Conservation (phyloP, 2,329 filamentous ascomycete species). For the Stagonosporopsis rhizophila region DNA sequence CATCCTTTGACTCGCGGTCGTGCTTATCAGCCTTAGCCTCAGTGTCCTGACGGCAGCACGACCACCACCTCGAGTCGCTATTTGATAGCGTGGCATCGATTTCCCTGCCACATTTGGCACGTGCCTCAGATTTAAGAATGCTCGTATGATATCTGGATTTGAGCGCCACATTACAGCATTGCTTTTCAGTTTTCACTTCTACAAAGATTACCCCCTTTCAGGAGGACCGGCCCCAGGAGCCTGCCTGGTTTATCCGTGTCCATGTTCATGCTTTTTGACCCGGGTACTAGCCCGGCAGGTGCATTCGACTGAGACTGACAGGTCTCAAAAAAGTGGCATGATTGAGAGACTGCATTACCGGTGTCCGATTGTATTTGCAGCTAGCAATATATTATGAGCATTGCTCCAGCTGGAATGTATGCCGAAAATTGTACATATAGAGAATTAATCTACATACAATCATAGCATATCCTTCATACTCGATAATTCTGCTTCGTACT, state of each 20-base stretch:
- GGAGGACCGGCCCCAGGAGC: conserved; percentile 40
- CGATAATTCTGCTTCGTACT: not conserved
- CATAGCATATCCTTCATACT: not conserved
- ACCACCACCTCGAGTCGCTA: conserved; percentile 8
- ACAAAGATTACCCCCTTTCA: conserved; percentile 43
- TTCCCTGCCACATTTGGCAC: not conserved
- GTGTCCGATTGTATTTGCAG: conserved; percentile 5
- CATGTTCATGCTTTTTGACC: conserved; percentile 40
- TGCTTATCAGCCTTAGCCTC: conserved; percentile 32
- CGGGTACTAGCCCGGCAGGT: conserved; percentile 39
- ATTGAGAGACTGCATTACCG: conserved; percentile 15
- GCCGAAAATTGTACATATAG: conserved; percentile 4
- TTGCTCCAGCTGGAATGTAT: not conserved
- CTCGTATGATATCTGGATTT: not conserved
- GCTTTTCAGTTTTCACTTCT: conserved; percentile 29
- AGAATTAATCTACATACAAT: not conserved
- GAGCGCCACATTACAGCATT: conserved; percentile 13
- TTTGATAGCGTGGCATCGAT: conserved; percentile 1
- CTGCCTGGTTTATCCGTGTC: conserved; percentile 28
- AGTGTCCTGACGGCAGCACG: conserved; percentile 22
- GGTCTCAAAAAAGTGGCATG: conserved; percentile 24
- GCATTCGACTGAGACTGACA: conserved; percentile 21
- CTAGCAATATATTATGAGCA: conserved; percentile 1
- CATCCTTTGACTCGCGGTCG: conserved; percentile 44
- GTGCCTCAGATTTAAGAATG: conserved; percentile 11